A percentile compares a stretch with the other conserved stretches of the same genome.
Conservation (phyloP, 768 basidiomycete genomes). For the Hericium alpestre region DNA sequence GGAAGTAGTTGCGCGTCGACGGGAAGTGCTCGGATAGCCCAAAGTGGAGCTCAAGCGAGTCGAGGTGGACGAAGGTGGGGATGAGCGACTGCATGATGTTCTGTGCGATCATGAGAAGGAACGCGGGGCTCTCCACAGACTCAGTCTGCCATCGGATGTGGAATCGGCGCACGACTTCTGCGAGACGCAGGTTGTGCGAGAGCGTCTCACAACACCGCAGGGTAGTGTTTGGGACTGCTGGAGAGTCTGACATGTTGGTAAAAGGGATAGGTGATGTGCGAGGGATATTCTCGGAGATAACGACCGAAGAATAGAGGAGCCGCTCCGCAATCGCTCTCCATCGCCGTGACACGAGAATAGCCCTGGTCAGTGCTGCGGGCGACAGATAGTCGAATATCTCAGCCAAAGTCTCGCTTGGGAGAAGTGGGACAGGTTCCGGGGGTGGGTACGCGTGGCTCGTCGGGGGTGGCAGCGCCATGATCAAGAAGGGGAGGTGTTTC, state of each 20-base stretch:
- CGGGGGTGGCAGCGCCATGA: not conserved
- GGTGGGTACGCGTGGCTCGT: not conserved
- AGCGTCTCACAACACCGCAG: slow-evolving; percentile 45
- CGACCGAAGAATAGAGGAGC: slow-evolving; percentile 43
- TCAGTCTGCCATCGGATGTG: slow-evolving; percentile 47
- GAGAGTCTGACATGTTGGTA: not conserved
- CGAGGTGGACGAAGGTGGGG: slow-evolving; percentile 33
- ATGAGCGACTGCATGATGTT: slow-evolving; percentile 28
- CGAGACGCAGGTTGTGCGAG: slow-evolving; percentile 33
- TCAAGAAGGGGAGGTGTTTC: not conserved
- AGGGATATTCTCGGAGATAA: slow-evolving; percentile 37
- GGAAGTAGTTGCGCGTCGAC: slow-evolving; percentile 26
- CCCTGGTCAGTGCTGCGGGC: slow-evolving; percentile 24
- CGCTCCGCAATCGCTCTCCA: slow-evolving; percentile 44
- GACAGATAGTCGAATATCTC: slow-evolving; percentile 32
- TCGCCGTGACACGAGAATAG: slow-evolving; percentile 34
- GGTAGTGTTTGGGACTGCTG: slow-evolving; percentile 24
- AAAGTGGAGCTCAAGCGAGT: slow-evolving; percentile 46
- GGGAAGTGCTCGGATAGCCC: slow-evolving; percentile 32
- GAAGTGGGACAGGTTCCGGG: not conserved
- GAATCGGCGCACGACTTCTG: slow-evolving; percentile 34
- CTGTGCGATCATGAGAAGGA: slow-evolving; percentile 12
- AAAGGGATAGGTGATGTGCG: slow-evolving; percentile 28
- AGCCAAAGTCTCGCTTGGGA: slow-evolving; percentile 49
- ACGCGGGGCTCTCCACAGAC: slow-evolving; percentile 15